These are phyloP conservation scores for Gloeophyllum trabeum DNA, from an alignment of 768 basidiomycete genomes.

Conservation along the genomic window DNA sequence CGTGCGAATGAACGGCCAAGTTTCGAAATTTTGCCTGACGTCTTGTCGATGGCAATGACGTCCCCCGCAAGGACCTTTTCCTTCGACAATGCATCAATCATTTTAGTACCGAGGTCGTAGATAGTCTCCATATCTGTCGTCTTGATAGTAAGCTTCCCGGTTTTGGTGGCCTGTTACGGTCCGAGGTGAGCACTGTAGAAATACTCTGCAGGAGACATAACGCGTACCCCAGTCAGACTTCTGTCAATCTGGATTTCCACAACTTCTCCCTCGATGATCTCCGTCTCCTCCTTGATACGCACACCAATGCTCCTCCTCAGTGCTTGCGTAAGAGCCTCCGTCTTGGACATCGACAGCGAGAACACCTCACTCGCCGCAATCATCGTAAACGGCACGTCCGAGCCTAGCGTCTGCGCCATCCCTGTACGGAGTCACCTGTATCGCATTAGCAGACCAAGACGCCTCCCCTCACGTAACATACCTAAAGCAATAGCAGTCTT, in stretches of 20 bases:
- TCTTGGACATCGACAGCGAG: slow-evolving; percentile 97
- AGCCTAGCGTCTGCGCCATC: slow-evolving; percentile 91
- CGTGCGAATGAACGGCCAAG: slow-evolving; percentile 94
- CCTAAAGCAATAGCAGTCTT: slow-evolving; percentile 98
- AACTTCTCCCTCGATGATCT: slow-evolving; percentile 95
- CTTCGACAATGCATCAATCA: slow-evolving; percentile 96
- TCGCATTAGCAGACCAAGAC: too few relatives aligned
- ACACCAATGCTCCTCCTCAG: slow-evolving; percentile 95
- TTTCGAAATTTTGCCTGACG: slow-evolving; percentile 93
- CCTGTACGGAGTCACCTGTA: slow-evolving; percentile 32
- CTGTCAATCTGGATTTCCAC: slow-evolving; percentile 98
- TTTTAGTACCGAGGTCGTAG: slow-evolving; percentile 96
- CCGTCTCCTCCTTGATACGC: slow-evolving; percentile 94
- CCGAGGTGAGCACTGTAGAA: not conserved
- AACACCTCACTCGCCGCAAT: slow-evolving; percentile 98
- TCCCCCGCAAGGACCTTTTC: slow-evolving; percentile 96
- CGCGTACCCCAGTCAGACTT: slow-evolving; percentile 83
- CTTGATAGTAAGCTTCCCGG: slow-evolving; percentile 94
- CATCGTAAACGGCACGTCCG: slow-evolving; percentile 96
- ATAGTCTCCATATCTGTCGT: slow-evolving; percentile 99
- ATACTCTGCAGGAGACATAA: not conserved
- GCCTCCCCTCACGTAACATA: too few relatives aligned
- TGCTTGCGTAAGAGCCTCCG: slow-evolving; percentile 94
- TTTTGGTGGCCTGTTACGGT: slow-evolving; percentile 79
- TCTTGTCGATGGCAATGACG: slow-evolving; percentile 94